Evolutionary conservation across 2,329 filamentous ascomycete species (phyloP), one percentile per base, ranked within the genome.

Genomic region (Talaromyces sp.): DNA sequence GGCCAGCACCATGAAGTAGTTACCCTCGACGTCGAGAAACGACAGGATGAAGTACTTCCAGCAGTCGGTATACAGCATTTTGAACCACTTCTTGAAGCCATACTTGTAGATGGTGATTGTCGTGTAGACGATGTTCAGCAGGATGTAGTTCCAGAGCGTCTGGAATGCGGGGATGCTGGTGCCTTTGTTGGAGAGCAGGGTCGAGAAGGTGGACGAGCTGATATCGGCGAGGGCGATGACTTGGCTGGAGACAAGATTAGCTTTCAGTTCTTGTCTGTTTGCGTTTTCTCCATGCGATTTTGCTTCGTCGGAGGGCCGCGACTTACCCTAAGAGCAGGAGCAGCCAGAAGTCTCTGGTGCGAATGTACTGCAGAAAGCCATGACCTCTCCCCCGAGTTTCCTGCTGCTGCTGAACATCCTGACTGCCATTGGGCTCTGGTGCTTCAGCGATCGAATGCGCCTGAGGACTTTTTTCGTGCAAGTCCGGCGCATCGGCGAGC

Each of bases 1-100:
- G 5, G 93, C 95, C 56, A 97, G 83, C 56, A 99, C 93, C 69
- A 93, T 93, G 74, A 98, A 98, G 81, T 98, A 99, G 79, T 99
- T 99, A 63, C 95, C 95, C 77, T 97, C 85, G 55, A 98, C 93
- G 72, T 99, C 95, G 67, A 96, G 84, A 76, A 98, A 97, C 56
- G 90, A 87, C 64, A 99, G 85, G 75, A 97, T 91, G 69, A 96
- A 84, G 78, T 96, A 98, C 77, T 91, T 91, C 95, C 93, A 98
- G 63, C 92, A 91, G 72, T 96, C 88, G 62, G 81, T 83, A 57
- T 78, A 72, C 17, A 92, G 71, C 59, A 96, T 74, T 55, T 79
- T 78, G 56, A 78, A 72, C 83, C 89, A 96, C 68, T 84, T 85
- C 69, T 85, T 86, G 67, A 86, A 82, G 7, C 95, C 93, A 71